Conservation (phyloP, 306 rosid species). For the Vicia sativa region DNA sequence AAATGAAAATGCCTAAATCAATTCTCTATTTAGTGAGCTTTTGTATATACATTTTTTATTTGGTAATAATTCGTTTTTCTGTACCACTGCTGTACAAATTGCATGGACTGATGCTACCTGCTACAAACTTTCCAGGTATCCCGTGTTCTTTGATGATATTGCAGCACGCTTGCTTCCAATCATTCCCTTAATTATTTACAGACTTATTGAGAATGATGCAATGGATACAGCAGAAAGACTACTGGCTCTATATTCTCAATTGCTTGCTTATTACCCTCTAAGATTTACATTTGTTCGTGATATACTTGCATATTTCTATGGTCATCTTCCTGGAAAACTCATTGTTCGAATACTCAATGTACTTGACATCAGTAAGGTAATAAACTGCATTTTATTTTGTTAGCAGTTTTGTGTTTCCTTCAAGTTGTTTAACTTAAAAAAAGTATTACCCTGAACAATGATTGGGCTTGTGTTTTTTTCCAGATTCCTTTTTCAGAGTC, state of each 20-base stretch:
- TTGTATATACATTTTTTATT: conserved; percentile 9
- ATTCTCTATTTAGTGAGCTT: neutral
- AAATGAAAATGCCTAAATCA: neutral
- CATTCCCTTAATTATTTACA: conserved; percentile 86
- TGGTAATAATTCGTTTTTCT: conserved; percentile 8
- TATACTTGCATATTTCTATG: conserved; percentile 95
- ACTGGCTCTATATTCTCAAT: conserved; percentile 61
- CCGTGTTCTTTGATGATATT: conserved; percentile 87
- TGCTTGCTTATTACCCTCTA: conserved; percentile 81
- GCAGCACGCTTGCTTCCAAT: conserved; percentile 96
- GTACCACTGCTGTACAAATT: conserved; percentile 22
- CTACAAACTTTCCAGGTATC: conserved; percentile 64
- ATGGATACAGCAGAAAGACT: conserved; percentile 81
- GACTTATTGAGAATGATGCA: conserved; percentile 93
- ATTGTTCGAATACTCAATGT: conserved; percentile 76
- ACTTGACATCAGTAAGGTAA: conserved; percentile 87
- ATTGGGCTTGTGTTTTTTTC: conserved; percentile 43
- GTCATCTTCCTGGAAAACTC: conserved; percentile 86
- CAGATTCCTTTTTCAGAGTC: conserved; percentile 96
- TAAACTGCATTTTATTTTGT: conserved; percentile 16
- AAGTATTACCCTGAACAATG: conserved; percentile 23
- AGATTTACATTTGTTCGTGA: conserved; percentile 97
- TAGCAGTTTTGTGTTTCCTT: conserved; percentile 32
- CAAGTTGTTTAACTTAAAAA: conserved; percentile 26
- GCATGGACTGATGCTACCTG: conserved; percentile 34